These are phyloP conservation scores for Ophiocordyceps camponoti-rufipedis DNA, from an alignment of 2,329 filamentous ascomycete species.

Conservation along the genomic window DNA sequence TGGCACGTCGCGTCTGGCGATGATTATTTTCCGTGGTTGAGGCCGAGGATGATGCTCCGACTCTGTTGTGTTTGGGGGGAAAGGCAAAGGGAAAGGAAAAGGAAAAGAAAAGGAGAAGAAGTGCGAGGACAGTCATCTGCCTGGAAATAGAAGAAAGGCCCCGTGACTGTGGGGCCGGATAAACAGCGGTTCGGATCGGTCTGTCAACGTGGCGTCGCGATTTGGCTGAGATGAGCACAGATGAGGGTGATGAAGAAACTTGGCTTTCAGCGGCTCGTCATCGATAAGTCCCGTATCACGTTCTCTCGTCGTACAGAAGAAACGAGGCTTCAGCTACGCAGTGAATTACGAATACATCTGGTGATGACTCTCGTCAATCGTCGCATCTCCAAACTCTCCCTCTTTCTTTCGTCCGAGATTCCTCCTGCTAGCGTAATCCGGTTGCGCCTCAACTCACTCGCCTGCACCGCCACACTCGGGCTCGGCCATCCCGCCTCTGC, in stretches of 20 bases:
- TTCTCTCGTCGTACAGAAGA: no score
- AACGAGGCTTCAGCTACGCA: no score
- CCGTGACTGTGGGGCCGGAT: background rate
- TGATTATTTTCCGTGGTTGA: background rate
- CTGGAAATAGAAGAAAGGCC: background rate
- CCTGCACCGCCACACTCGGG: no score
- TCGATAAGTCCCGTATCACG: no score
- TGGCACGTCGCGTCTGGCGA: background rate
- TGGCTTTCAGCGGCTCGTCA: no score
- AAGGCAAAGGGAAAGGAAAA: background rate
- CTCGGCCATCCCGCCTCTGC: no score
- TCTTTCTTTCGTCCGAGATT: no score
- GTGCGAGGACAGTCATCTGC: background rate
- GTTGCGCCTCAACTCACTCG: no score
- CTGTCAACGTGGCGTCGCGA: background rate
- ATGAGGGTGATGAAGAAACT: background rate
- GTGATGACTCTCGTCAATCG: no score
- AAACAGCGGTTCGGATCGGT: background rate
- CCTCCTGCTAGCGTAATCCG: no score
- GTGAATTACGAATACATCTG: no score
- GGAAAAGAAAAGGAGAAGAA: background rate
- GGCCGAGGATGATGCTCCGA: background rate
- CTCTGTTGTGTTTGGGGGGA: background rate
- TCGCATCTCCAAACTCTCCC: no score
- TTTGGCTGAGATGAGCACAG: background rate